These are phyloP conservation scores for Phoenix roebelenii DNA, from an alignment of 176 grass and related monocot genomes.

Conservation along the genomic window DNA sequence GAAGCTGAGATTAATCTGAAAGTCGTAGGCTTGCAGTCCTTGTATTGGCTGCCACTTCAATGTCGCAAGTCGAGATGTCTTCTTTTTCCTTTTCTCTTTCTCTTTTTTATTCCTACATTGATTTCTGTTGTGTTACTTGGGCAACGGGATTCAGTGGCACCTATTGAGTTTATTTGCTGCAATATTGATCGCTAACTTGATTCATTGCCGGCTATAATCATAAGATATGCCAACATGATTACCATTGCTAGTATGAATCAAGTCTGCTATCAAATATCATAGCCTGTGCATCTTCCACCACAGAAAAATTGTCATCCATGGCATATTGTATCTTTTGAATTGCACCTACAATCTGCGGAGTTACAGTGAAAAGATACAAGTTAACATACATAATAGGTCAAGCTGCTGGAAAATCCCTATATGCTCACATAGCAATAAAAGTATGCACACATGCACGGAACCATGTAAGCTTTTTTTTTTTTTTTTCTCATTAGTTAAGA, in stretches of 20 bases:
- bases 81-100: slow-evolving; percentile 33
- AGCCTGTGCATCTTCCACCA: slow-evolving; percentile 19
- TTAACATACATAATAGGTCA: too few species aligned
- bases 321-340: slow-evolving; percentile 71
- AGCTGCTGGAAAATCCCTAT: too few species aligned
- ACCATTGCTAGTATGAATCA: too few species aligned
- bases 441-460: too few species aligned
- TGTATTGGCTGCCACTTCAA: slow-evolving; percentile 39
- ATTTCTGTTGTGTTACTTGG: slow-evolving; percentile 46
- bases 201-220: too few species aligned
- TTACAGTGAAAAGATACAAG: neutral
- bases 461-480: too few species aligned
- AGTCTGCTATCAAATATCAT: too few species aligned
- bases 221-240: too few species aligned
- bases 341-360: slow-evolving; percentile 40
- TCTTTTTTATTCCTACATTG: slow-evolving; percentile 16
- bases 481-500: too few species aligned
- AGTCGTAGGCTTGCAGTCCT: slow-evolving; percentile 20
- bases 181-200: too few species aligned
- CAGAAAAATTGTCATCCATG: slow-evolving; percentile 34
- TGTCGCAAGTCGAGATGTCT: slow-evolving; percentile 44
- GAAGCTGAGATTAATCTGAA: slow-evolving; percentile 22
- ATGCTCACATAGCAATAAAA: too few species aligned
- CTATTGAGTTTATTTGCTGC: neutral
- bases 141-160: slow-evolving; percentile 45